Conservation (phyloP, 768 basidiomycete genomes). For the Pholiota microspora region DNA sequence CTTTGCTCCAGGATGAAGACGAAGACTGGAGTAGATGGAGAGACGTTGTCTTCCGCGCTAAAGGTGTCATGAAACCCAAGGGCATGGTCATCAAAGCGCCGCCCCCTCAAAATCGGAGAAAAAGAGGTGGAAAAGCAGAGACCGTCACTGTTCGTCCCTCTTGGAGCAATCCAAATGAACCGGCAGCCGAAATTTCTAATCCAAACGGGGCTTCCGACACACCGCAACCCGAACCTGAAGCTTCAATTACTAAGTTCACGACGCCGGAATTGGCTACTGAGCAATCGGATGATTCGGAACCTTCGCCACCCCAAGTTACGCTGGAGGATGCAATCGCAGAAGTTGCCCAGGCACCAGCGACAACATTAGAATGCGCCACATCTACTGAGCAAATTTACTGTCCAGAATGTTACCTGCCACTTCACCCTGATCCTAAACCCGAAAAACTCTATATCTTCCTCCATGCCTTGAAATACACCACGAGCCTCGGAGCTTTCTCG, state of each 20-base stretch:
- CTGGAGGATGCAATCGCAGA: slow-evolving; percentile 49
- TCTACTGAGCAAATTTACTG: slow-evolving; percentile 64
- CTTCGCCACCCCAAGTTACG: slow-evolving; percentile 37
- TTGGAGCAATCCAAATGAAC: slow-evolving; percentile 7
- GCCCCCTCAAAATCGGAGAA: slow-evolving; percentile 60
- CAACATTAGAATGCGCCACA: slow-evolving; percentile 35
- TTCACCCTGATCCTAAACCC: slow-evolving; percentile 91
- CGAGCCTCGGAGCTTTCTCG: slow-evolving; percentile 78
- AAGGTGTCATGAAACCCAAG: slow-evolving; percentile 52
- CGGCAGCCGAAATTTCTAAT: neutral
- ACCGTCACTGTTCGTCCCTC: slow-evolving; percentile 22
- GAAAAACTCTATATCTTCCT: slow-evolving; percentile 94
- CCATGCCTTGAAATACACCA: slow-evolving; percentile 86
- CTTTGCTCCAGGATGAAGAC: slow-evolving; percentile 61
- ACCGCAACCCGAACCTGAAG: neutral
- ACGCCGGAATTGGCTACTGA: neutral
- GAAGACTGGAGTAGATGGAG: slow-evolving; percentile 91
- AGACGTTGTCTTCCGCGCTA: slow-evolving; percentile 79
- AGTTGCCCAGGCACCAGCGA: slow-evolving; percentile 34
- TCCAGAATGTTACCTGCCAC: slow-evolving; percentile 86
- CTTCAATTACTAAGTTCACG: neutral
- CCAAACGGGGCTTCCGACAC: neutral
- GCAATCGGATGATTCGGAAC: neutral
- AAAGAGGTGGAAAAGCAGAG: slow-evolving; percentile 54
- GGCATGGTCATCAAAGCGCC: slow-evolving; percentile 45